Evolutionary conservation across 2,329 filamentous ascomycete genomes (phyloP).

Genomic region (Xylariaceae sp.): DNA sequence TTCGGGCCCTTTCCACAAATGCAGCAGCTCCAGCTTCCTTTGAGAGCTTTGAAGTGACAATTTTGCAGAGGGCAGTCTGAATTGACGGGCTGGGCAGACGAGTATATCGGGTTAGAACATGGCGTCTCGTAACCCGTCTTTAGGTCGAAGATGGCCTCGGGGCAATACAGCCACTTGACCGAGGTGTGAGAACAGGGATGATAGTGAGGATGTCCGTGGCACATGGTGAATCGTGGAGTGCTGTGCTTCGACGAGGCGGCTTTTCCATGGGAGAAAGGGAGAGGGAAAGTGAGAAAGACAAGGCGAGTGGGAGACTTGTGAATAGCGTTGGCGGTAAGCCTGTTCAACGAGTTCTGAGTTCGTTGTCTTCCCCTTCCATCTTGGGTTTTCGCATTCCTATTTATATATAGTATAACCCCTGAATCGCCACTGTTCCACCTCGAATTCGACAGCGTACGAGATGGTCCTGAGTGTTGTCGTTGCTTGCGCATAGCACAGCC

Average conservation of each 20-base stretch:
- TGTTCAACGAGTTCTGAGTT: neutral
- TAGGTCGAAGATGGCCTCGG: conserved; percentile 43
- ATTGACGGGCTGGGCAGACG: conserved; percentile 39
- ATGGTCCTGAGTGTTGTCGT: conserved; percentile 10
- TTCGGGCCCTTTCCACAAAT: conserved; percentile 47
- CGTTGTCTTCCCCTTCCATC: neutral
- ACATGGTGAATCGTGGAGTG: conserved; percentile 37
- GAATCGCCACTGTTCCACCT: neutral
- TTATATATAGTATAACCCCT: conserved; percentile 9
- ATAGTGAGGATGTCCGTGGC: conserved; percentile 48
- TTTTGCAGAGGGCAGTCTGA: conserved; percentile 44
- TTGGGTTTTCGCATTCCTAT: conserved; percentile 7
- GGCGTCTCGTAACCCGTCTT: conserved; percentile 45
- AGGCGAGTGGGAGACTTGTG: neutral
- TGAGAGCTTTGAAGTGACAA: conserved; percentile 46
- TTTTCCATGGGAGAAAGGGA: neutral
- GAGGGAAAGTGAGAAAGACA: too few species aligned
- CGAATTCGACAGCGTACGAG: neutral
- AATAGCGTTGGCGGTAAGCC: neutral
- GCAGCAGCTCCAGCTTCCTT: conserved; percentile 51
- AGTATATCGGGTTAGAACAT: conserved; percentile 45
- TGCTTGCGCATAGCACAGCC: conserved; percentile 17
- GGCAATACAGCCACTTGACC: conserved; percentile 51
- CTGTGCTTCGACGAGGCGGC: conserved; percentile 1
- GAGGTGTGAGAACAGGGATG: conserved; percentile 51